Evolutionary conservation across 441 rosid genomes (phyloP).

Genomic region (Sinapis alba): DNA sequence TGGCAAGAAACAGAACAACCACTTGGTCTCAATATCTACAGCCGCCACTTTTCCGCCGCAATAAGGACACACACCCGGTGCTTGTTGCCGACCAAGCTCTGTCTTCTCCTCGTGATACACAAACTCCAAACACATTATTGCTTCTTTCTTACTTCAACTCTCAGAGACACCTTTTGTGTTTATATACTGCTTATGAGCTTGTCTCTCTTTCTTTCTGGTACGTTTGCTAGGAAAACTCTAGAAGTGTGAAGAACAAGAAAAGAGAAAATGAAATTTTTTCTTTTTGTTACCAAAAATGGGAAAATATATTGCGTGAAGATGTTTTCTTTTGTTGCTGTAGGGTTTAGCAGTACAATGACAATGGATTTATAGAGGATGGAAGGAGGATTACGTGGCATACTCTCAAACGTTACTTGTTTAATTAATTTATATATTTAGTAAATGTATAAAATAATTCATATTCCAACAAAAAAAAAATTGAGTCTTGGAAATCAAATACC

Average conservation of each 20-base stretch:
- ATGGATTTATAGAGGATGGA: conserved; percentile 32
- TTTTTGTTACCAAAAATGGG: neutral
- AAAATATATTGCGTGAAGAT: neutral
- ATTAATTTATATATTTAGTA: neutral
- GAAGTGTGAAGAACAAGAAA: conserved; percentile 27
- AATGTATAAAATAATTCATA: neutral
- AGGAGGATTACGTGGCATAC: conserved; percentile 30
- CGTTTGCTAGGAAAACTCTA: conserved; percentile 23
- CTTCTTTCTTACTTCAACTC: neutral
- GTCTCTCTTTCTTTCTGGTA: neutral
- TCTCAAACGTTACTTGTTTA: neutral
- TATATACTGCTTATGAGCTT: conserved; percentile 1
- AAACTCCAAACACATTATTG: conserved; percentile 57
- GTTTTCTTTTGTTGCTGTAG: conserved; percentile 20
- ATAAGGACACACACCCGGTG: conserved; percentile 78
- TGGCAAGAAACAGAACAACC: conserved; percentile 82
- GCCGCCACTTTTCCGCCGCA: conserved; percentile 81
- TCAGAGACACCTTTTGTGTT: neutral
- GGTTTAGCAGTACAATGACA: conserved; percentile 27
- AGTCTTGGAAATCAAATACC: conserved; percentile 1
- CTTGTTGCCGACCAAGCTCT: conserved; percentile 68
- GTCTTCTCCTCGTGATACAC: conserved; percentile 58
- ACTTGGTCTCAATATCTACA: conserved; percentile 63
- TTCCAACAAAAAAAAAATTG: neutral
- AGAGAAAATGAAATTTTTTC: neutral